These are phyloP conservation scores for Venturia carpophila DNA, from an alignment of 2,329 filamentous ascomycete genomes.

Conservation along the genomic window DNA sequence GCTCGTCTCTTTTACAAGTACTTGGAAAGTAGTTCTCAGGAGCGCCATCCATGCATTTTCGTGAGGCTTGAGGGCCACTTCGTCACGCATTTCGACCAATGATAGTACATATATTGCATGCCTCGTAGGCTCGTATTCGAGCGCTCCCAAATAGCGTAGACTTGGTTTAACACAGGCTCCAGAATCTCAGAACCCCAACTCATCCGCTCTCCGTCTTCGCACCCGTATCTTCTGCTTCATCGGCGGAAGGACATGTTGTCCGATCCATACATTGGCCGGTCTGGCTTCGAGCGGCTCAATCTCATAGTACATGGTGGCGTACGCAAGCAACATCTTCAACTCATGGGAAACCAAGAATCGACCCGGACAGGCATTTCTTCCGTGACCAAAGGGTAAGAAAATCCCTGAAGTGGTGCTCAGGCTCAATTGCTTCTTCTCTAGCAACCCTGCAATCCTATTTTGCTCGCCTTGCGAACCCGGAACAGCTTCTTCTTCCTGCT, in stretches of 20 bases:
- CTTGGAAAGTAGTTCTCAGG: too few species aligned
- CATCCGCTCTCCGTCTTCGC: slow-evolving; percentile 12
- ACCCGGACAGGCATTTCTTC: slow-evolving; percentile 27
- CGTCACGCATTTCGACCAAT: too few species aligned
- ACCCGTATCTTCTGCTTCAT: slow-evolving; percentile 18
- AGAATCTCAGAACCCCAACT: slow-evolving; percentile 9
- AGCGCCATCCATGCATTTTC: too few species aligned
- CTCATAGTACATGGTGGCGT: slow-evolving; percentile 21
- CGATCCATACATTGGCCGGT: slow-evolving; percentile 19
- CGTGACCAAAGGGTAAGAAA: slow-evolving; percentile 18
- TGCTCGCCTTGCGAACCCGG: not conserved
- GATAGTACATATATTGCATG: too few species aligned
- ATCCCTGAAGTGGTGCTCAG: slow-evolving; percentile 10
- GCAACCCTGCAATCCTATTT: not conserved
- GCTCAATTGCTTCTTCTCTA: slow-evolving; percentile 14
- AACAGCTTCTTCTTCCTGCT: not conserved
- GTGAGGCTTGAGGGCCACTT: too few species aligned
- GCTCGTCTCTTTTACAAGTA: too few species aligned
- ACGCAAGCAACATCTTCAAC: slow-evolving; percentile 24
- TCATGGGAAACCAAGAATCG: slow-evolving; percentile 41
- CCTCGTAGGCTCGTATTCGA: too few species aligned
- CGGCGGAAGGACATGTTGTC: slow-evolving; percentile 12
- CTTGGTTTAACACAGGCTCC: too few species aligned
- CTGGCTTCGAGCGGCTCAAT: slow-evolving; percentile 19
- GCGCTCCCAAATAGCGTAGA: too few species aligned